Evolutionary conservation across 116 monocot species (phyloP), one percentile per base, ranked within the genome.

Genomic region (Papilionanthe hybrid): DNA sequence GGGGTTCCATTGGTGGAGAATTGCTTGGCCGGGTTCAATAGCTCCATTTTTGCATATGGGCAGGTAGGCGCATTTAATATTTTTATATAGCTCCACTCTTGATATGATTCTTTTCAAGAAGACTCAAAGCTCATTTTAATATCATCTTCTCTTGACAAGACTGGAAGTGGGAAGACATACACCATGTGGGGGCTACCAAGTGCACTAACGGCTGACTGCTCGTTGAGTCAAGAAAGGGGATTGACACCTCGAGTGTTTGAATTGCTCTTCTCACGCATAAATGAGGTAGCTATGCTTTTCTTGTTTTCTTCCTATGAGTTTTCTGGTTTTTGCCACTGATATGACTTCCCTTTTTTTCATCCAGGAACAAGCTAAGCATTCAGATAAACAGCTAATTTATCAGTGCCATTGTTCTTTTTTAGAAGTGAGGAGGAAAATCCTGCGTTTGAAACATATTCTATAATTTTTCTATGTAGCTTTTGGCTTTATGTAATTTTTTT

Each of bases 131-230:
- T 73, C 73, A 73, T 44, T 43, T 44, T 22, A 7, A 44, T 43
- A 22, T 43, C 32, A 69, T 69, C n/a, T 23, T 73, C n/a, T 44
- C 19, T 73, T 13, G 72, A 76, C 23, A 20, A 95, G 96, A 96
- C 96, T 78, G 96, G 96, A 53, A 96, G 96, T 80, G 96, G 96
- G 19, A 96, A 96, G 84, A 96, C 96, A n/a, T 93, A 96, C 57
- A 93, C 96, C 7, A 96, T 96, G 96, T 96, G 96, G 96, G 96
- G 96, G n/a, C 93, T 93, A 53, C 49, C 82, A 5, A 84, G 83
- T 75, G 82, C 90, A 58, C 83, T 93, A 76, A 86, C 83, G 23
- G 85, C 83, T 15, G 88, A 88, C 42, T 78, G 80, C 28, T 86
- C 74, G 22, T 57, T 75, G 30, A 84, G 74, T 76, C 55, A 53